A percentile compares a stretch with the other conserved stretches of the same genome.
Evolutionary conservation across 257 asterid genomes (phyloP).

Genomic region (Rauvolfia tetraphylla): DNA sequence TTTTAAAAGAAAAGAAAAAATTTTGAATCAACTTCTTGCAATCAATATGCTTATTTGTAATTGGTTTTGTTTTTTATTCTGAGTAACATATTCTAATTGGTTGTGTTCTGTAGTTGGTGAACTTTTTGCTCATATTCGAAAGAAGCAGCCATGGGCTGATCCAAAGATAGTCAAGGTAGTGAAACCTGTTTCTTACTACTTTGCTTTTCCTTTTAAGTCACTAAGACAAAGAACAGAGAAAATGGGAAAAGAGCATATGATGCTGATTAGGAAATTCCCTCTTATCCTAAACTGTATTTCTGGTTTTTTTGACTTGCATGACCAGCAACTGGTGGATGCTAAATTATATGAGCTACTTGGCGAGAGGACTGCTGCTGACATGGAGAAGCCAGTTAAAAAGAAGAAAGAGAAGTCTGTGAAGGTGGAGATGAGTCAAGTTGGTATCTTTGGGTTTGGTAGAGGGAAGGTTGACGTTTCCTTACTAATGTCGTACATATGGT

Average conservation of each 20-base stretch:
- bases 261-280: neutral
- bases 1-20: too few species aligned
- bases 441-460: constrained; percentile 10
- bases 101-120: constrained; percentile 64
- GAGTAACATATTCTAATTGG: neutral
- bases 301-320: constrained; percentile 12
- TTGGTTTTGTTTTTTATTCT: neutral
- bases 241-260: neutral
- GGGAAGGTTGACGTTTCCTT: neutral
- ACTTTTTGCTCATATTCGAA: constrained; percentile 63
- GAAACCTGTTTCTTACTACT: constrained; percentile 3
- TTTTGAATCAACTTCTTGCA: too few species aligned
- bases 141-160: constrained; percentile 96
- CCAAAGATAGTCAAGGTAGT: constrained; percentile 80
- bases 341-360: constrained; percentile 70
- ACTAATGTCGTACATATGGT: neutral
- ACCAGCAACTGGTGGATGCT: constrained; percentile 73
- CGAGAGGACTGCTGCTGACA: constrained; percentile 82
- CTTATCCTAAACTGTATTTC: neutral
- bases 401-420: constrained; percentile 86
- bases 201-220: neutral
- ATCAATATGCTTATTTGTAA: neutral
- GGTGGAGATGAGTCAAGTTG: constrained; percentile 50
- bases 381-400: constrained; percentile 79
- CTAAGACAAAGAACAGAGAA: neutral